Evolutionary conservation across 345 rosid species (phyloP).

Genomic region (Salix koriyanagi): DNA sequence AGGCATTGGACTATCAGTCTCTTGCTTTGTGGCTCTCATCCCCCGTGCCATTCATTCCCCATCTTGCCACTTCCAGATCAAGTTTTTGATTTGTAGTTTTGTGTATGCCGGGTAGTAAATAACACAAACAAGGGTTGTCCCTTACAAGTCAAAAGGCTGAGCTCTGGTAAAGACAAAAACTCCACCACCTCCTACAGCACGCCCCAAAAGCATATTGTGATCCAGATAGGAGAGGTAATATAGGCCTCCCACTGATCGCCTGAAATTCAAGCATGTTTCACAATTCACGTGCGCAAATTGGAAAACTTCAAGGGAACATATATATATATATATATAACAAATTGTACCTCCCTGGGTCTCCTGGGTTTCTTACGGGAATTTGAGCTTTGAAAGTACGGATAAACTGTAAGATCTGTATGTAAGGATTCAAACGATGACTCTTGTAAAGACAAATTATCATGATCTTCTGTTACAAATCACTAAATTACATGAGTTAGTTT

Average conservation of each 20-base stretch:
- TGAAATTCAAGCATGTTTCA: slow-evolving; percentile 23
- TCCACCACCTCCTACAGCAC: slow-evolving; percentile 94
- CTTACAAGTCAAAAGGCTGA: slow-evolving; percentile 61
- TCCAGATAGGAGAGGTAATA: slow-evolving; percentile 88
- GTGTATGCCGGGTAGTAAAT: neutral
- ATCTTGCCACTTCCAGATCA: neutral
- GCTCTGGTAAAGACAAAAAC: slow-evolving; percentile 76
- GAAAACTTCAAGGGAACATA: neutral
- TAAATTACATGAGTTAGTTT: neutral
- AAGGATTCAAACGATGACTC: neutral
- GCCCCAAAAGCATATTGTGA: slow-evolving; percentile 73
- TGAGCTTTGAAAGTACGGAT: slow-evolving; percentile 69
- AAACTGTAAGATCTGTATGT: slow-evolving; percentile 74
- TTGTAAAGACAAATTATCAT: neutral
- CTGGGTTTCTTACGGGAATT: slow-evolving; percentile 56
- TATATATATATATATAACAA: neutral
- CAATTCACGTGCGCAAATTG: slow-evolving; percentile 6
- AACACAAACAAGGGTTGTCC: slow-evolving; percentile 4
- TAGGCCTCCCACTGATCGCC: slow-evolving; percentile 72
- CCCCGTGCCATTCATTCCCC: neutral
- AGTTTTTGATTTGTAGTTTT: neutral
- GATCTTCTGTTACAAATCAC: neutral
- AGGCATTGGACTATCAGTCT: neutral
- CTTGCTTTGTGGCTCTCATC: neutral
- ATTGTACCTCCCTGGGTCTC: slow-evolving; percentile 49